Percentiles rank a stretch among this genome's conserved stretches.
Conservation (phyloP, 495 filamentous ascomycete genomes). For the Penicillium coffeae region DNA sequence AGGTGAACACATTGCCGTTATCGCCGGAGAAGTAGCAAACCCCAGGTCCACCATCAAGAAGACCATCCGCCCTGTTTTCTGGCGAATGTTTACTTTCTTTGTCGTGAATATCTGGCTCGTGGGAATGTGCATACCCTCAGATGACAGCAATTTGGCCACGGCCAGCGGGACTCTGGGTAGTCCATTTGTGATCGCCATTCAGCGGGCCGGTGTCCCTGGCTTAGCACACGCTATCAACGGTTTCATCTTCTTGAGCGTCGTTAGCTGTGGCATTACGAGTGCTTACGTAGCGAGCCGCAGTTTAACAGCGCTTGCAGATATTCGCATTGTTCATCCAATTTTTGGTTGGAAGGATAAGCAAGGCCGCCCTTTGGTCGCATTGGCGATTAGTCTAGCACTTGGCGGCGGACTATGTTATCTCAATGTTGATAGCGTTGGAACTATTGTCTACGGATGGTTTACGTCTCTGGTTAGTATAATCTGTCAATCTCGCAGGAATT, state of each 20-base stretch:
- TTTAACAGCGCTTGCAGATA: conserved; percentile 23
- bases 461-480: conserved; percentile 23
- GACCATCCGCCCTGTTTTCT: conserved; percentile 26
- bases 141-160: conserved; percentile 19
- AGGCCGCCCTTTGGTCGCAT: conserved; percentile 21
- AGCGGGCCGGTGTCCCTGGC: conserved; percentile 21
- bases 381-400: conserved; percentile 18
- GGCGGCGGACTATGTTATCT: conserved; percentile 28
- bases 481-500: too few relatives aligned
- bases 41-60: conserved; percentile 25
- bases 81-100: conserved; percentile 33
- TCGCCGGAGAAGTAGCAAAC: conserved; percentile 25
- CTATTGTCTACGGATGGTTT: conserved; percentile 26
- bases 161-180: conserved; percentile 23
- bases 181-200: conserved; percentile 28
- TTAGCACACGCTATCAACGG: conserved; percentile 28
- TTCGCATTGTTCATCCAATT: conserved; percentile 22
- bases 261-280: conserved; percentile 28
- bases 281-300: conserved; percentile 27
- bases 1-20: conserved; percentile 28
- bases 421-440: conserved; percentile 20
- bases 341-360: conserved; percentile 25
- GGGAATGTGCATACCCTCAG: conserved; percentile 26
- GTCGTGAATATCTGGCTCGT: conserved; percentile 30
- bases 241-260: conserved; percentile 27